Evolutionary conservation across 805 yeast species (phyloP).

Genomic region (Saccharomycodes ludwigii): DNA sequence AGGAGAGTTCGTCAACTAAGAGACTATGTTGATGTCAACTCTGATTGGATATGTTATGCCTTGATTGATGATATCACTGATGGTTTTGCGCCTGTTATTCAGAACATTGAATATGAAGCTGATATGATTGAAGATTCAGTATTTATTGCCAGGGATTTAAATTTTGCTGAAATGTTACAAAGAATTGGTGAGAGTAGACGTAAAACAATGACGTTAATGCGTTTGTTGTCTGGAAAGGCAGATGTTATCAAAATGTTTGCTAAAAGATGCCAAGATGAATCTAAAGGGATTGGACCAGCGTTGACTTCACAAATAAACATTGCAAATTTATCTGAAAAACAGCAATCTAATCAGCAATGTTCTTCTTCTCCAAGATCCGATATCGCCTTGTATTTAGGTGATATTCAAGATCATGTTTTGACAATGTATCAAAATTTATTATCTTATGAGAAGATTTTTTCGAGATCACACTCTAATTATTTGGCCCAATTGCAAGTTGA

Average conservation of each 20-base stretch:
- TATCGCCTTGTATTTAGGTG: constrained; percentile 84
- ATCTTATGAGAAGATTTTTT: constrained; percentile 86
- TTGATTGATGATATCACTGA: constrained; percentile 75
- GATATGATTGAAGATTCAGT: constrained; percentile 75
- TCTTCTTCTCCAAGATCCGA: constrained; percentile 69
- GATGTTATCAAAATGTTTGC: constrained; percentile 95
- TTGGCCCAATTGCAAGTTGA: constrained; percentile 91
- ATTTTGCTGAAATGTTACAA: constrained; percentile 64
- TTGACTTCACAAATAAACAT: constrained; percentile 27
- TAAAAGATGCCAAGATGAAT: constrained; percentile 76
- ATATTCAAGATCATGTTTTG: constrained; percentile 92
- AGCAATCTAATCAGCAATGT: constrained; percentile 3
- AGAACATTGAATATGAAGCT: constrained; percentile 66
- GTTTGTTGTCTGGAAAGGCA: constrained; percentile 84
- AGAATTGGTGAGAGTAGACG: constrained; percentile 83
- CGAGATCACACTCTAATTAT: constrained; percentile 84
- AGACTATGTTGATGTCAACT: constrained; percentile 64
- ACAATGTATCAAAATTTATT: constrained; percentile 88
- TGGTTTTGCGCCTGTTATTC: constrained; percentile 74
- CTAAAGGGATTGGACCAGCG: constrained; percentile 30
- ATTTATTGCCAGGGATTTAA: constrained; percentile 62
- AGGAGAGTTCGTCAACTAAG: constrained; percentile 71
- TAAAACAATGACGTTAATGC: constrained; percentile 84
- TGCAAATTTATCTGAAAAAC: constrained; percentile 22
- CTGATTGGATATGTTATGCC: constrained; percentile 79